Evolutionary conservation across 2,329 filamentous ascomycete species (phyloP).

Genomic region (Fusarium pseudograminearum): DNA sequence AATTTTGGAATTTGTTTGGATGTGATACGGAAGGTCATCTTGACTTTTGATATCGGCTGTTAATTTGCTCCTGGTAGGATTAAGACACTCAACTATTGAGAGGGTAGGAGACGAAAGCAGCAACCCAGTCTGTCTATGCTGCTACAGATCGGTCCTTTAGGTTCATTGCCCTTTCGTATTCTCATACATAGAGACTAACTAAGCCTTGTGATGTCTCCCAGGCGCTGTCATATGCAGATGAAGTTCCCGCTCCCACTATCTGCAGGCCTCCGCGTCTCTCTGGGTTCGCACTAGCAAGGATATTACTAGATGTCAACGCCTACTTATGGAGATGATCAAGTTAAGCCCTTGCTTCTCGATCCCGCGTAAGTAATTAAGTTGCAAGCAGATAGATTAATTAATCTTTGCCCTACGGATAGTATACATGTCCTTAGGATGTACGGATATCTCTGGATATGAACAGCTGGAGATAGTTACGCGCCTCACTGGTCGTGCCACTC

Average conservation of each 20-base stretch:
- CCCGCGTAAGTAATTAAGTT: background rate
- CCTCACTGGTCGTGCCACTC: constrained; percentile 13
- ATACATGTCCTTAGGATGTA: background rate
- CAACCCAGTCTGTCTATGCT: background rate
- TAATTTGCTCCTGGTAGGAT: background rate
- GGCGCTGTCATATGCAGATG: background rate
- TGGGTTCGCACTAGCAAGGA: background rate
- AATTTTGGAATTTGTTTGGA: constrained; percentile 4
- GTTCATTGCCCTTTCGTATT: background rate
- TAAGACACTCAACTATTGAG: background rate
- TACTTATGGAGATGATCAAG: background rate
- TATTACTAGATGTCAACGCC: background rate
- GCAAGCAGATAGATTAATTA: background rate
- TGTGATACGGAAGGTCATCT: constrained; percentile 3
- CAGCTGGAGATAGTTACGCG: constrained; percentile 14
- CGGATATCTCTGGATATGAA: background rate
- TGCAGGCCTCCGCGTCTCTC: background rate
- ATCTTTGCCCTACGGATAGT: background rate
- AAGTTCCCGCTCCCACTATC: background rate
- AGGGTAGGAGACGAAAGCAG: background rate
- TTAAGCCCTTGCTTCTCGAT: constrained; percentile 4
- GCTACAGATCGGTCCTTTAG: no score
- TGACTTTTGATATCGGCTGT: background rate
- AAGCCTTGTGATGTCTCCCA: background rate
- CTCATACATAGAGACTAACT: background rate